Conservation (phyloP, 2,329 filamentous ascomycete species). For the Annulohypoxylon truncatum region DNA sequence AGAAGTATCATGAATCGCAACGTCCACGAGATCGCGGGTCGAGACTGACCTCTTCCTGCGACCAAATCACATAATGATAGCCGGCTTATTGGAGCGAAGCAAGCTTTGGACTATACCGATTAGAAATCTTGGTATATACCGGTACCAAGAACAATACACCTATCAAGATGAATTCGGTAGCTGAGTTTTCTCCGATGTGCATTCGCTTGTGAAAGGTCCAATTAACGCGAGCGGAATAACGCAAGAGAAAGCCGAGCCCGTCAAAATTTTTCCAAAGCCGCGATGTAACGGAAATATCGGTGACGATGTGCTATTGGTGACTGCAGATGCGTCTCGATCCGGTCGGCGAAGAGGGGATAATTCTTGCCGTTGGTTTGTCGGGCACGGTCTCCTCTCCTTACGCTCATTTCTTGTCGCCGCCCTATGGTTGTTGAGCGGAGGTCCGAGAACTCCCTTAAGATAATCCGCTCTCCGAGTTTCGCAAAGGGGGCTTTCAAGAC, state of each 20-base stretch:
- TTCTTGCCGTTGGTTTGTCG: conserved; percentile 9
- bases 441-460: not conserved
- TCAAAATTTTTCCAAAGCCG: conserved; percentile 26
- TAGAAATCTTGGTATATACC: not conserved
- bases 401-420: conserved; percentile 1
- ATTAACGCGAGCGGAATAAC: conserved; percentile 17
- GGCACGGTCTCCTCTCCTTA: not conserved
- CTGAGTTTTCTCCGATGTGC: conserved; percentile 26
- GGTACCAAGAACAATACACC: conserved; percentile 13
- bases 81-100: conserved; percentile 12
- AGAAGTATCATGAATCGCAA: not conserved
- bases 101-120: not conserved
- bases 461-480: conserved; percentile 26
- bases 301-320: conserved; percentile 26
- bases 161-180: conserved; percentile 17
- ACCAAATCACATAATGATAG: not conserved
- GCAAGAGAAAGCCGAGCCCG: conserved; percentile 18
- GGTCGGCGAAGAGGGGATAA: conserved; percentile 16
- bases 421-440: conserved; percentile 1
- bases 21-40: not conserved
- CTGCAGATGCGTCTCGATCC: conserved; percentile 5
- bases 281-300: conserved; percentile 38
- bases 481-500: conserved; percentile 13
- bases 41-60: conserved; percentile 1
- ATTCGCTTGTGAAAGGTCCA: conserved; percentile 16